Conservation (phyloP, 2,329 filamentous ascomycete species). For the Monilinia aucupariae region DNA sequence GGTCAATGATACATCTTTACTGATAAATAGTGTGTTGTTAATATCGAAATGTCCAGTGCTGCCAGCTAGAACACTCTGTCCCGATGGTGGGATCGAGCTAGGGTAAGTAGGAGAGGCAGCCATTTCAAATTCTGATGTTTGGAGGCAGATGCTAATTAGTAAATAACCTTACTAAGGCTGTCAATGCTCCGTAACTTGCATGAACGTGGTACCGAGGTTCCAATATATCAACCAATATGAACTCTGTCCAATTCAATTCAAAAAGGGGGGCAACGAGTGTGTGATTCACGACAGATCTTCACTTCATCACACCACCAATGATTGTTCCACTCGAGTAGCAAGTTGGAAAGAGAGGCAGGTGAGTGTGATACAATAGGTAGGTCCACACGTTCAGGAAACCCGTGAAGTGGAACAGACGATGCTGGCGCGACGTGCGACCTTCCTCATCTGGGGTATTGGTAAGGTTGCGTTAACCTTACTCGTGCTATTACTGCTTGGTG, state of each 20-base stretch:
- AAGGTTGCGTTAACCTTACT: no score
- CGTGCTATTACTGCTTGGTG: not conserved
- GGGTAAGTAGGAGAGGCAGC: not conserved
- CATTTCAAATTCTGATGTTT: not conserved
- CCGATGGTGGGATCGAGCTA: not conserved
- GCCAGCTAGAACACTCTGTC: not conserved
- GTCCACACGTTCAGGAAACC: not conserved
- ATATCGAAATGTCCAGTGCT: not conserved
- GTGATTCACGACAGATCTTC: not conserved
- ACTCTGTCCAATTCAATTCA: not conserved
- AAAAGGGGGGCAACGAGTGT: not conserved
- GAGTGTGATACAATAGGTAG: not conserved
- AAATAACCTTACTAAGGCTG: not conserved
- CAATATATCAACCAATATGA: not conserved
- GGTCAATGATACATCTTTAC: constrained; percentile 6
- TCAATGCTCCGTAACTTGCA: not conserved
- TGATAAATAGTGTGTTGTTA: constrained; percentile 10
- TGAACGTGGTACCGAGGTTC: constrained; percentile 14
- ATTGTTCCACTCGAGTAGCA: constrained; percentile 4
- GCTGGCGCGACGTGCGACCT: constrained; percentile 12
- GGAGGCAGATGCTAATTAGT: not conserved
- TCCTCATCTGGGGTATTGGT: not conserved
- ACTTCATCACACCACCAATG: not conserved
- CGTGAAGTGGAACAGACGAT: not conserved
- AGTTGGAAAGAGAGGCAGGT: not conserved